These are phyloP conservation scores for Mercurialis annua DNA, from an alignment of 345 rosid genomes.

Conservation along the genomic window DNA sequence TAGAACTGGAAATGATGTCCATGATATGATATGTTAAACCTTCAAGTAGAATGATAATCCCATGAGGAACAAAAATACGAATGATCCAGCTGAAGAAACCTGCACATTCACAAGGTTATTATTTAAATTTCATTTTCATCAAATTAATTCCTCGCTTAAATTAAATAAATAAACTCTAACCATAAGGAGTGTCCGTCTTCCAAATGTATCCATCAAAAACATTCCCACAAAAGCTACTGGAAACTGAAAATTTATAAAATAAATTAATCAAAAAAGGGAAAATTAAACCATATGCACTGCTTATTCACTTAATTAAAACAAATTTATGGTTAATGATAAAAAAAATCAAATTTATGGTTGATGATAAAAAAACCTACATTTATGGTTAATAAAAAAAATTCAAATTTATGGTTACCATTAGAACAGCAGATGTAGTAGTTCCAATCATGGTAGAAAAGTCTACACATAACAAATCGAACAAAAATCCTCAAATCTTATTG, in stretches of 20 bases:
- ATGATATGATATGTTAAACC: conserved; percentile 20
- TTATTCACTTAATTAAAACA: too few species aligned
- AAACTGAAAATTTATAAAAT: conserved; percentile 20
- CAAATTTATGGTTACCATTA: conserved; percentile 21
- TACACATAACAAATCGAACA: conserved; percentile 9
- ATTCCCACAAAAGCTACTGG: conserved; percentile 24
- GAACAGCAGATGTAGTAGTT: conserved; percentile 24
- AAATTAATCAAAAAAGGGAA: too few species aligned
- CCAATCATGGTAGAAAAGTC: conserved; percentile 37
- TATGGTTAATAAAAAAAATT: neutral
- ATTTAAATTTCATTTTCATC: too few species aligned
- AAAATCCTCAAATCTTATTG: too few species aligned
- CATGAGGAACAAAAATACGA: conserved; percentile 29
- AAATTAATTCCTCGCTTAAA: too few species aligned
- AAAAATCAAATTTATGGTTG: too few species aligned
- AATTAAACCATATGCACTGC: too few species aligned
- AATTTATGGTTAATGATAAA: too few species aligned
- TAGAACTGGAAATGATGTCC: too few species aligned
- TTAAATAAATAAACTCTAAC: conserved; percentile 12
- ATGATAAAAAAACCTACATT: too few species aligned
- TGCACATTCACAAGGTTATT: too few species aligned
- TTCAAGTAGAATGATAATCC: conserved; percentile 48
- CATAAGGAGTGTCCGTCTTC: conserved; percentile 47
- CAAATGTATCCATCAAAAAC: conserved; percentile 41
- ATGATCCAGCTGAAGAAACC: conserved; percentile 39